Evolutionary conservation across 148 eudicot species (phyloP).

Genomic region (Silene conica): DNA sequence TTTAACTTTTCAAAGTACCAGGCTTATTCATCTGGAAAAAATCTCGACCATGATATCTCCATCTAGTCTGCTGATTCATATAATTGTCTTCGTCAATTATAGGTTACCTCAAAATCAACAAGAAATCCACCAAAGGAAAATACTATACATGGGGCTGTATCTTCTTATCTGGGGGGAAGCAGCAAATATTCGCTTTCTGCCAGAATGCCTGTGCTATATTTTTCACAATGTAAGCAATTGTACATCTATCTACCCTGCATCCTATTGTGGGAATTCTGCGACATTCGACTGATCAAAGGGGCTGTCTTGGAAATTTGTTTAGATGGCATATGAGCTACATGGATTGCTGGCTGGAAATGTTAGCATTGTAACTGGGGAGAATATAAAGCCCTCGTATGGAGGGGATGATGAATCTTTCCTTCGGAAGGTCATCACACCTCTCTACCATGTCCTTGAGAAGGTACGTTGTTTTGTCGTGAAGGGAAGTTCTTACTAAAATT

Average conservation of each 20-base stretch:
- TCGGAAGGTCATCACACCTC: conserved; percentile 81
- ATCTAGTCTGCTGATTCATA: conserved; percentile 2
- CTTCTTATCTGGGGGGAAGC: conserved; percentile 99
- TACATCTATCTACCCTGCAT: conserved; percentile 10
- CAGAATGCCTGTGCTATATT: conserved; percentile 94
- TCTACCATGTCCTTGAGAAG: conserved; percentile 77
- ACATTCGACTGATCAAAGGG: conserved; percentile 10
- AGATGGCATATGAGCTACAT: conserved; percentile 98
- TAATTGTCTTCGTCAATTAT: conserved; percentile 13
- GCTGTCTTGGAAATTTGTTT: conserved; percentile 19
- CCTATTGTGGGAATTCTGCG: background rate
- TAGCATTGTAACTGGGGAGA: conserved; percentile 90
- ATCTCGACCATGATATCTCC: background rate
- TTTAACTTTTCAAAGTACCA: background rate
- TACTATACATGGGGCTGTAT: conserved; percentile 89
- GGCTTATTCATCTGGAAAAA: background rate
- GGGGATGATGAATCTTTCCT: conserved; percentile 94
- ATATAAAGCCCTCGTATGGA: conserved; percentile 96
- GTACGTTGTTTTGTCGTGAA: conserved; percentile 32
- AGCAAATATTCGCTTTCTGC: conserved; percentile 89
- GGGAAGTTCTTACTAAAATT: conserved; percentile 34
- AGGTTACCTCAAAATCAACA: conserved; percentile 75
- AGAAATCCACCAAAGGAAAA: conserved; percentile 73
- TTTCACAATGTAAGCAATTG: conserved; percentile 69
- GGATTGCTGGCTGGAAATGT: conserved; percentile 95